Evolutionary conservation across 805 yeast species (phyloP).

Genomic region (Saccharomyces eubayanus): DNA sequence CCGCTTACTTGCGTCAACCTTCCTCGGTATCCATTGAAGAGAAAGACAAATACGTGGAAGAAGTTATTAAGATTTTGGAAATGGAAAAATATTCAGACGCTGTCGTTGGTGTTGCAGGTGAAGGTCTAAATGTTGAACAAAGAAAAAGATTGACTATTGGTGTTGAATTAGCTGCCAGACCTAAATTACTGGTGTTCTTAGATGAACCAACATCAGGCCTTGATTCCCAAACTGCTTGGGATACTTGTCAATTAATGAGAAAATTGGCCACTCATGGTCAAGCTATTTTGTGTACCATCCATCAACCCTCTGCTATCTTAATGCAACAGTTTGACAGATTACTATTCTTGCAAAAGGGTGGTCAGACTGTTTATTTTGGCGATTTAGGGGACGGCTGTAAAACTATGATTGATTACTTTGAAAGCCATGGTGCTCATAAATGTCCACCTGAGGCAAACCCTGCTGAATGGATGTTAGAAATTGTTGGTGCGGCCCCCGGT

Average conservation of each 20-base stretch:
- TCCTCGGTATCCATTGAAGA: conserved; percentile 38
- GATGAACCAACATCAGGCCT: conserved; percentile 69
- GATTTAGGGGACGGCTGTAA: conserved; percentile 46
- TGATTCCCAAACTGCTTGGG: conserved; percentile 52
- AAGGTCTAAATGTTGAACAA: conserved; percentile 54
- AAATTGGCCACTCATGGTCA: conserved; percentile 56
- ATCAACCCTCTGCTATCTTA: conserved; percentile 59
- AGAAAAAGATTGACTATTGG: conserved; percentile 54
- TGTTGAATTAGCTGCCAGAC: conserved; percentile 56
- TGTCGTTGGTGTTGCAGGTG: conserved; percentile 59
- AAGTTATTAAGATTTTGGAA: conserved; percentile 50
- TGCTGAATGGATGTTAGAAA: conserved; percentile 82
- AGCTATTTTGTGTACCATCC: conserved; percentile 60
- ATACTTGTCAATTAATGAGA: conserved; percentile 50
- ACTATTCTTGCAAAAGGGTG: conserved; percentile 56
- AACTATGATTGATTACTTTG: conserved; percentile 51
- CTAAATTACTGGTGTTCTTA: conserved; percentile 45
- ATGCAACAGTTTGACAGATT: conserved; percentile 54
- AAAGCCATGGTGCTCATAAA: conserved; percentile 47
- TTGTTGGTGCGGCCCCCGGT: conserved; percentile 70
- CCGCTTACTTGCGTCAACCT: conserved; percentile 56
- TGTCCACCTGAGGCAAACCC: conserved; percentile 67
- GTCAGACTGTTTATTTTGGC: conserved; percentile 66
- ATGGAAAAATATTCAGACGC: conserved; percentile 61
- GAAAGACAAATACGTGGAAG: conserved; percentile 52